Percentiles rank a stretch among this genome's conserved stretches.
phyloP scores from a whole-genome alignment of 176 grass and related monocot genomes.

The Ampelocalamus luodianensis region DNA sequence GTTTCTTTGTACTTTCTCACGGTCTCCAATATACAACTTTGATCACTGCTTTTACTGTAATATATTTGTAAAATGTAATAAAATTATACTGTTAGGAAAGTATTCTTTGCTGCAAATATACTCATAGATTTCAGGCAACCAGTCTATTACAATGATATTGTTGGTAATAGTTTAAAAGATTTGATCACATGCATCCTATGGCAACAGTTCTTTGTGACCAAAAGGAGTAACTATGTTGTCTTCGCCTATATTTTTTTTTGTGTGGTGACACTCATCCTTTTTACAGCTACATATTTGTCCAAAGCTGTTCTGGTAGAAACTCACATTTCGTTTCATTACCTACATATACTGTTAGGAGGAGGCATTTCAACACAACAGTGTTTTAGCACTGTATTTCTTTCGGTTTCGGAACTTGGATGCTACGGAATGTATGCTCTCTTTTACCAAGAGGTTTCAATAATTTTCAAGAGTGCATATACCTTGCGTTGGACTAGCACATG shows the following conservation, averaged over 20 bases:
- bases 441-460: conserved; percentile 18
- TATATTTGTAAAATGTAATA: conserved; percentile 24
- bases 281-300: neutral
- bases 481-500: conserved; percentile 1
- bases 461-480: conserved; percentile 11
- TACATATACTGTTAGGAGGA: conserved; percentile 18
- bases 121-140: neutral
- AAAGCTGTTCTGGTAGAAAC: neutral
- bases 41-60: neutral
- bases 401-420: conserved; percentile 25
- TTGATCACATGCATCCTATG: neutral
- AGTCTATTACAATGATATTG: neutral
- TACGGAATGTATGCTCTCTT: conserved; percentile 25
- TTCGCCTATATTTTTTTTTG: neutral
- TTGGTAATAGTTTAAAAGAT: conserved; percentile 24
- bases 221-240: conserved; percentile 5
- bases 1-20: neutral
- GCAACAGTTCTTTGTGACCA: neutral
- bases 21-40: neutral
- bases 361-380: neutral
- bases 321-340: neutral
- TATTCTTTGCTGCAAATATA: conserved; percentile 26
- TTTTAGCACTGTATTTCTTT: conserved; percentile 11
- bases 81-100: conserved; percentile 7
- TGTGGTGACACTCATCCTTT: conserved; percentile 7